Conservation (phyloP, 2,329 filamentous ascomycete species). For the Fusarium vanettenii region DNA sequence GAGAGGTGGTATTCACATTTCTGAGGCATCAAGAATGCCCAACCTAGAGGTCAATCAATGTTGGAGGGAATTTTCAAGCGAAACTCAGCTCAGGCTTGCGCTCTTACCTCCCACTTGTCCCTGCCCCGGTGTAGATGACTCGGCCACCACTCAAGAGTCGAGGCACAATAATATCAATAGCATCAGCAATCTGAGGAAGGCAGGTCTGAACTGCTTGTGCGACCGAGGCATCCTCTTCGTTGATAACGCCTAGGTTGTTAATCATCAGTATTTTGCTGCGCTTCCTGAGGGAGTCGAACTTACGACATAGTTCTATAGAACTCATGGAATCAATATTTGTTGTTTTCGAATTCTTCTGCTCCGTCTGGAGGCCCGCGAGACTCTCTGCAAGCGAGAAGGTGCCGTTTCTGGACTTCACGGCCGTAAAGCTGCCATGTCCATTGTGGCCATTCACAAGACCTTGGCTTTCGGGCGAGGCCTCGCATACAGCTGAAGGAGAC, state of each 20-base stretch:
- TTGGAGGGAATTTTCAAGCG: neutral
- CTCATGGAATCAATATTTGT: conserved; percentile 1
- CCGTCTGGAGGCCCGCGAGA: conserved; percentile 1
- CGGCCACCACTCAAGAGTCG: neutral
- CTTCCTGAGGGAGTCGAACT: neutral
- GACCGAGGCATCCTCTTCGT: neutral
- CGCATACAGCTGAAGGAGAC: neutral
- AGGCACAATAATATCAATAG: conserved; percentile 6
- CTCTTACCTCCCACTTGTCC: conserved; percentile 6
- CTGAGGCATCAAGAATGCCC: neutral
- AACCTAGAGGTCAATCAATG: neutral
- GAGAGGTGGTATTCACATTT: neutral
- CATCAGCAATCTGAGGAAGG: neutral
- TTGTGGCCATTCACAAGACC: neutral
- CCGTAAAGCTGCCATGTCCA: neutral
- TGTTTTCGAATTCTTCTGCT: conserved; percentile 3
- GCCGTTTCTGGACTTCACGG: neutral
- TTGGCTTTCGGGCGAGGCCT: neutral
- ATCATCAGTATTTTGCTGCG: neutral
- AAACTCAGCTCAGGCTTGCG: neutral
- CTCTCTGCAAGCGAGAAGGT: neutral
- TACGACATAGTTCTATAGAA: conserved; percentile 1
- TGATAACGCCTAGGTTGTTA: neutral
- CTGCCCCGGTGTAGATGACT: conserved; percentile 8
- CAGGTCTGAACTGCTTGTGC: conserved; percentile 1